phyloP scores from a whole-genome alignment of 225 moss, liverwort and hornwort species.

The Marchantia paleacea region DNA sequence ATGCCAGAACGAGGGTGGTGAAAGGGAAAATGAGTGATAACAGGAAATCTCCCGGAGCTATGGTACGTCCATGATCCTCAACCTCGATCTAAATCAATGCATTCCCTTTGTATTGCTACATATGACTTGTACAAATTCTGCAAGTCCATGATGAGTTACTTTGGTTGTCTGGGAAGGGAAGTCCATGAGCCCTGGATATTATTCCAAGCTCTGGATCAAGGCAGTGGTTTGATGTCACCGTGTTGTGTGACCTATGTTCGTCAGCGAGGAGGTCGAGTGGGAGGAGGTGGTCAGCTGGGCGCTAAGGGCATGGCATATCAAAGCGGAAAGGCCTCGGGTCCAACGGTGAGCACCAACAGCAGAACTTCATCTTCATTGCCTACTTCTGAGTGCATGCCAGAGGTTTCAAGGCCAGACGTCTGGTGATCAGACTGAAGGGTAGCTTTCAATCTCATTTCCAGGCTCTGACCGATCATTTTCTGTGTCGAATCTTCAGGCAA shows the following conservation, averaged over 20 bases:
- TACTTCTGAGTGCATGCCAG: neutral
- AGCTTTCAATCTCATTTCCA: no score
- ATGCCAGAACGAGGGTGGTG: neutral
- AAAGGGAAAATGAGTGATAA: neutral
- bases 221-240: no score
- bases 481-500: conserved; percentile 46
- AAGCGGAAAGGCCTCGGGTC: conserved; percentile 9
- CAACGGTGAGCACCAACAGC: conserved; percentile 9
- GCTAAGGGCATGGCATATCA: conserved; percentile 3
- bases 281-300: neutral
- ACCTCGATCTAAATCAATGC: no score
- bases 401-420: neutral
- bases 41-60: conserved; percentile 1
- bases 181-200: no score
- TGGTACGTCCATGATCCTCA: neutral
- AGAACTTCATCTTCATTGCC: neutral
- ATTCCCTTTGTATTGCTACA: no score
- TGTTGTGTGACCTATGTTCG: neutral
- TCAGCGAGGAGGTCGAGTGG: neutral
- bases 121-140: no score
- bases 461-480: neutral
- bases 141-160: no score
- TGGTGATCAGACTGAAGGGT: no score
- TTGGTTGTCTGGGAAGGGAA: no score
- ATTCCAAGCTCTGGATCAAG: no score